Percentiles rank a stretch among this genome's conserved stretches.
These are phyloP conservation scores for Papiliotrema terrestris DNA, from an alignment of 1,284 basidiomycete genomes.

Conservation along the genomic window DNA sequence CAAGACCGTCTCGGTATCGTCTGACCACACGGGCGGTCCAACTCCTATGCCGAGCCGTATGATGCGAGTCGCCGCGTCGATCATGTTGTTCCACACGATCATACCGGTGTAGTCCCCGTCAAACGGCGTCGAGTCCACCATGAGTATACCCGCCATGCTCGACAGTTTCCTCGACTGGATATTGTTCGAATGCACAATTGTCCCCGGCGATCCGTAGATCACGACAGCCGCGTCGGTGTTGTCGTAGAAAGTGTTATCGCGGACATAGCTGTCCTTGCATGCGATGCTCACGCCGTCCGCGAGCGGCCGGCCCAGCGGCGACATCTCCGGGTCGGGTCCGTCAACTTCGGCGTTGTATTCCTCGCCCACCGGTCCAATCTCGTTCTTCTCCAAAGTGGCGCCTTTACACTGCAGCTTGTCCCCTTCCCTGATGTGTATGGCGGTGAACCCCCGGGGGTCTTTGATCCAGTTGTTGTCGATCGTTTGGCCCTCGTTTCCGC, in stretches of 20 bases:
- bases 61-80: conserved; percentile 39
- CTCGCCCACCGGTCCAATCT: conserved; percentile 49
- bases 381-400: conserved; percentile 45
- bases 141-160: conserved; percentile 51
- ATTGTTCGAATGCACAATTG: conserved; percentile 45
- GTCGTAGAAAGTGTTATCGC: conserved; percentile 46
- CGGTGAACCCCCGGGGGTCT: conserved; percentile 49
- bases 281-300: conserved; percentile 48
- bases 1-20: conserved; percentile 47
- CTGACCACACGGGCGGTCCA: conserved; percentile 49
- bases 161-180: conserved; percentile 36
- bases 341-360: conserved; percentile 45
- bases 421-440: conserved; percentile 48
- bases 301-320: conserved; percentile 45
- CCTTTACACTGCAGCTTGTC: conserved; percentile 44
- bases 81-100: conserved; percentile 46
- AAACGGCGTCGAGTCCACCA: conserved; percentile 50
- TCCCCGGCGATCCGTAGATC: conserved; percentile 51
- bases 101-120: conserved; percentile 48
- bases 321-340: conserved; percentile 47
- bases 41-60: conserved; percentile 53
- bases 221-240: conserved; percentile 49
- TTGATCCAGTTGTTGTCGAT: conserved; percentile 34
- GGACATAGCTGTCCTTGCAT: conserved; percentile 42
- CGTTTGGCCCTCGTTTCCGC: conserved; percentile 48